Evolutionary conservation across 495 filamentous ascomycete species (phyloP).

Genomic region (Jackrogersella minutella): DNA sequence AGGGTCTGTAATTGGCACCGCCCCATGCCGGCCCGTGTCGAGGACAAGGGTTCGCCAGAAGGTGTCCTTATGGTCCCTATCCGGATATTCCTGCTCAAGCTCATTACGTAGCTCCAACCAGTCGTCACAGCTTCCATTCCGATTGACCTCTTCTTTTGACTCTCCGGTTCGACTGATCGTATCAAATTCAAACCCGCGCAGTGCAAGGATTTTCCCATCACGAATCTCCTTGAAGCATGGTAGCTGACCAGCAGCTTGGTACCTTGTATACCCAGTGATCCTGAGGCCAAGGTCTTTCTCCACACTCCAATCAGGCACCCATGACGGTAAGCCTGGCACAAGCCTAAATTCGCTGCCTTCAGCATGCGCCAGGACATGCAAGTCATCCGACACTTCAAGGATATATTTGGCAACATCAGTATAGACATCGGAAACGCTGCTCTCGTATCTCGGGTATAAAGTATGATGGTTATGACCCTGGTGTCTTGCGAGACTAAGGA

Average conservation of each 20-base stretch:
- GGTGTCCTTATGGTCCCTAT: slow-evolving; percentile 17
- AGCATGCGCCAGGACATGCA: slow-evolving; percentile 33
- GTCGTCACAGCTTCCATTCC: slow-evolving; percentile 3
- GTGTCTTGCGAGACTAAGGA: slow-evolving; percentile 15
- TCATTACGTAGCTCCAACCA: slow-evolving; percentile 26
- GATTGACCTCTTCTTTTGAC: slow-evolving; percentile 25
- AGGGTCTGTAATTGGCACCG: slow-evolving; percentile 20
- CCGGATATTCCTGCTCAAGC: slow-evolving; percentile 27
- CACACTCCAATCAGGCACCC: slow-evolving; percentile 37
- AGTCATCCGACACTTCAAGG: slow-evolving; percentile 1
- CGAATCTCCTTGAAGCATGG: slow-evolving; percentile 18
- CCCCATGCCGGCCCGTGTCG: slow-evolving; percentile 23
- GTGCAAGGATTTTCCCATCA: background rate
- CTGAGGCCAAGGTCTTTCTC: slow-evolving; percentile 28
- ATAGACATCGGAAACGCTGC: slow-evolving; percentile 15
- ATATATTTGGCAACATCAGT: slow-evolving; percentile 25
- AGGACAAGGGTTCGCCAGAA: slow-evolving; percentile 36
- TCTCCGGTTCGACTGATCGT: slow-evolving; percentile 28
- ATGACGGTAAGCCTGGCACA: slow-evolving; percentile 8
- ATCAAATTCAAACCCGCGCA: slow-evolving; percentile 30
- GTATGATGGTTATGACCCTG: background rate
- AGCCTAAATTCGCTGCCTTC: slow-evolving; percentile 22
- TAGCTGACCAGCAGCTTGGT: slow-evolving; percentile 22
- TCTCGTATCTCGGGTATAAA: slow-evolving; percentile 17
- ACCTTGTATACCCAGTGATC: slow-evolving; percentile 33